Base-by-base conservation (phyloP, 225 moss, liverwort and hornwort genomes). In the Climacium dendroides region DNA sequence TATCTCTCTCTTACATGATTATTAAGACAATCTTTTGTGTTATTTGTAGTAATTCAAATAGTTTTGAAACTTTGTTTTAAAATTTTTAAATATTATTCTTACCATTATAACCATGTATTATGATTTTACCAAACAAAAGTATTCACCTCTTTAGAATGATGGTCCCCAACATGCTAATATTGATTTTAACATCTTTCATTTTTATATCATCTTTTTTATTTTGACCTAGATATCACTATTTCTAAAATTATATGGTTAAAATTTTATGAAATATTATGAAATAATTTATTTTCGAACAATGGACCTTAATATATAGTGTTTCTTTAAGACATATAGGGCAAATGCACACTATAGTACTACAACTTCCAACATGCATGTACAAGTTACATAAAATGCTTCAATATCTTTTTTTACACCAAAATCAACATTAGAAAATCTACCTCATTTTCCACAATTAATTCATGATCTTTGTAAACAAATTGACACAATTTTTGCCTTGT, bases 321-420 rank as follows among this genome's bases (percentile, higher is more conserved):
- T 19, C 11, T 11, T 35, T 19, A 19, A 19, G 18, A 32, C 11
- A 65, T 66, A 22, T 66, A 41, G 30, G 7, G 39, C 24, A 69
- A 39, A 7, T 37, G 11, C 4, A 24, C 2, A 4, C 2, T 13
- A 7, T 69, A 0, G 13, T 69, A 24, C 13, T 7, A 37, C 24
- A 24, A 69, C 39, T 39, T 0, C 7, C 7, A 13, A 7, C 0
- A 69, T 39, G 39, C 39, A 18, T 1, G 11, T 3, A n/a, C n/a
- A 37, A 6, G 3, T 7, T n/a, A 7, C 6, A 67, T 24, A 7
- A 69, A 24, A 69, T 69, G 24, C 13, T 39, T 7, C 1, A 69
- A 39, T 39, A 7, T 24, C 0, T 39, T 23, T 37, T 34, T 19
- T 28, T 18, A 65, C 5, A 35, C 34, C 10, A 19, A 19, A 63